Percentiles rank a stretch among this genome's conserved stretches.
These are phyloP conservation scores for Medicago truncatula DNA, from an alignment of 306 rosid genomes.

Conservation along the genomic window DNA sequence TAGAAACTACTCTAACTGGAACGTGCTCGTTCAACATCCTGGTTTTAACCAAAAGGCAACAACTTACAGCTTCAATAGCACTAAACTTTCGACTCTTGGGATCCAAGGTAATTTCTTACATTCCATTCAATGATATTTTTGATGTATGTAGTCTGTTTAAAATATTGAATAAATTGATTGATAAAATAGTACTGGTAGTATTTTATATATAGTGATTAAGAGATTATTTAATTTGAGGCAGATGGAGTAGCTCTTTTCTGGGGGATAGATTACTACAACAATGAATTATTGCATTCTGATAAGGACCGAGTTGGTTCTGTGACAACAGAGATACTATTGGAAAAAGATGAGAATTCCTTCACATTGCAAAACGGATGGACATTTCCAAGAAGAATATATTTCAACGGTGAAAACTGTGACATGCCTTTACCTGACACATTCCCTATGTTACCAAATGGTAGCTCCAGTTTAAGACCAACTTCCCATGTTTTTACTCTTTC, in stretches of 20 bases:
- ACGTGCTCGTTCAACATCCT: slow-evolving; percentile 77
- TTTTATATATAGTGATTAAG: no score
- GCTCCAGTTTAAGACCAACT: slow-evolving; percentile 33
- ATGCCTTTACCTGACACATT: slow-evolving; percentile 75
- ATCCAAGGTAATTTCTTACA: slow-evolving; percentile 34
- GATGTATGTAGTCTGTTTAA: no score
- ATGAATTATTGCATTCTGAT: slow-evolving; percentile 51
- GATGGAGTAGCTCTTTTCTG: slow-evolving; percentile 77
- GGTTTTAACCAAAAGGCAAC: slow-evolving; percentile 53
- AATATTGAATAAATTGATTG: background rate
- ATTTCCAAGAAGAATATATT: slow-evolving; percentile 77
- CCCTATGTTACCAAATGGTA: slow-evolving; percentile 68
- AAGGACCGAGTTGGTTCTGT: slow-evolving; percentile 51
- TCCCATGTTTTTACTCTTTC: slow-evolving; percentile 19
- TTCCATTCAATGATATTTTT: background rate
- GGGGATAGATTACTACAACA: slow-evolving; percentile 73
- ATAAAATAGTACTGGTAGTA: no score
- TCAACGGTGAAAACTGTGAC: slow-evolving; percentile 74
- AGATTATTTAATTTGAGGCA: slow-evolving; percentile 41
- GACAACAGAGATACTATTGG: slow-evolving; percentile 64
- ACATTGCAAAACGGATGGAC: slow-evolving; percentile 79
- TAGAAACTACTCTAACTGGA: slow-evolving; percentile 76
- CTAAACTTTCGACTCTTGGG: slow-evolving; percentile 57
- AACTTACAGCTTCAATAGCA: slow-evolving; percentile 69
- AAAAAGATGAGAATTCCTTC: slow-evolving; percentile 61